Evolutionary conservation across 225 moss, liverwort and hornwort genomes (phyloP).

Genomic region (Polytrichum commune): DNA sequence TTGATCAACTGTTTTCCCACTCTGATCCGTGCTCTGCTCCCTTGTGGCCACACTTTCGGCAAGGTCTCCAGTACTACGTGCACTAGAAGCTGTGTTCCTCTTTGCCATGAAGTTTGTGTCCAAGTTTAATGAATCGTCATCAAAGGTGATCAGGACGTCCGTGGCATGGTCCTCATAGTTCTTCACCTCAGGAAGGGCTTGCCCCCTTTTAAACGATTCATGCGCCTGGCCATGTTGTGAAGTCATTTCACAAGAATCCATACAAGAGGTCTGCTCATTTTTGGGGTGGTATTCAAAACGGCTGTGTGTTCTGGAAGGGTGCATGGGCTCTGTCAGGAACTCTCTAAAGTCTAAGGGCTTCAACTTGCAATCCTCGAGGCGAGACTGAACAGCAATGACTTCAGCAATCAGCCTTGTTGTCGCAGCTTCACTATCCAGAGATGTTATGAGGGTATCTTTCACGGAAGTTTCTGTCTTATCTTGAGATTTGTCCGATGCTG

Average conservation of each 20-base stretch:
- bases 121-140: slow-evolving; percentile 12
- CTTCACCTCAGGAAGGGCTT: slow-evolving; percentile 30
- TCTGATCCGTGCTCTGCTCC: too few relatives aligned
- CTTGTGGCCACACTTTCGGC: too few relatives aligned
- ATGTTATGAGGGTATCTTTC: slow-evolving; percentile 51
- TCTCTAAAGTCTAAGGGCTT: slow-evolving; percentile 62
- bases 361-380: slow-evolving; percentile 76
- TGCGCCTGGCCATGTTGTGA: slow-evolving; percentile 9
- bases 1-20: too few relatives aligned
- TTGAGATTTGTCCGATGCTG: slow-evolving; percentile 5
- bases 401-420: slow-evolving; percentile 79
- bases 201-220: slow-evolving; percentile 25
- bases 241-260: slow-evolving; percentile 9
- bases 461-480: slow-evolving; percentile 17
- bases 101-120: slow-evolving; percentile 2
- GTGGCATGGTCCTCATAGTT: slow-evolving; percentile 23
- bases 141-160: slow-evolving; percentile 14
- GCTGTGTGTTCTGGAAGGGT: slow-evolving; percentile 5
- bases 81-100: slow-evolving; percentile 4
- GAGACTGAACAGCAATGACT: slow-evolving; percentile 74
- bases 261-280: slow-evolving; percentile 9
- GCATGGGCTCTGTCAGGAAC: slow-evolving; percentile 15
- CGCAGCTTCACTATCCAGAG: slow-evolving; percentile 66
- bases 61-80: too few relatives aligned
- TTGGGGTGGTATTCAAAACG: slow-evolving; percentile 7